Percentiles rank a stretch among this genome's conserved stretches.
Conservation (phyloP, 208 protist species). For the Crithidia mellificae region DNA sequence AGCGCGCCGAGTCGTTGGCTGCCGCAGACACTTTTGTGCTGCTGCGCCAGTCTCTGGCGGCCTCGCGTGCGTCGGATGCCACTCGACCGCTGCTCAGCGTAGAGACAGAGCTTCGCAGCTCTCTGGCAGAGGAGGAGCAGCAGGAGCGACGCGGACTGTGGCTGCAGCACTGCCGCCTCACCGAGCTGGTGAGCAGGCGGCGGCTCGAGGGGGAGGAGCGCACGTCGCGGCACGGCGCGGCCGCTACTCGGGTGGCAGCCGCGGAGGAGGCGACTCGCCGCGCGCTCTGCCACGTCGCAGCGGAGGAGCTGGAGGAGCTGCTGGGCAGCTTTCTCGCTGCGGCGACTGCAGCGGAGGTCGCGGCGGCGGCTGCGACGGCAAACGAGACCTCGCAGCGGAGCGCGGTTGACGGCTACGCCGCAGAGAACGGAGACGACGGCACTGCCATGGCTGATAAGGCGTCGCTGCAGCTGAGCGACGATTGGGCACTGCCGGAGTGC, state of each 20-base stretch:
- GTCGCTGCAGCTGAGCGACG: background rate
- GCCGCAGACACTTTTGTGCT: constrained; percentile 17
- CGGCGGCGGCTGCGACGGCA: too few species aligned
- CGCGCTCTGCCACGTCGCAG: constrained; percentile 3
- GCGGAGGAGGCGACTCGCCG: constrained; percentile 7
- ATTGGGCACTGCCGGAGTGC: constrained; percentile 1
- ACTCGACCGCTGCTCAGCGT: constrained; percentile 13
- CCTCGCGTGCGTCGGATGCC: constrained; percentile 14
- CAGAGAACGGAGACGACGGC: background rate
- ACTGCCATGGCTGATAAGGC: background rate
- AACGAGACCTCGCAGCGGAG: too few species aligned
- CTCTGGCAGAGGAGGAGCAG: constrained; percentile 2
- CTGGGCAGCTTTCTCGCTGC: background rate
- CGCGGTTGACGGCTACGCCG: too few species aligned
- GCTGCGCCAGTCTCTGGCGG: constrained; percentile 17
- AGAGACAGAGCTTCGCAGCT: constrained; percentile 19
- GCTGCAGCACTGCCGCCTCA: background rate
- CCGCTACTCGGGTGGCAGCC: background rate
- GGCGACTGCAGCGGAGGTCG: background rate
- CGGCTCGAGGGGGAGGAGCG: constrained; percentile 10
- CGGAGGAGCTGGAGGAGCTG: background rate
- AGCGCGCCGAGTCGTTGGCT: constrained; percentile 18
- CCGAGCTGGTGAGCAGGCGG: background rate
- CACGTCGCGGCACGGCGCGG: background rate
- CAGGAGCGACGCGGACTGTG: background rate